A percentile compares a stretch with the other conserved stretches of the same genome.
These are phyloP conservation scores for Alternaria viburni DNA, from an alignment of 2,329 filamentous ascomycete species.

Conservation along the genomic window DNA sequence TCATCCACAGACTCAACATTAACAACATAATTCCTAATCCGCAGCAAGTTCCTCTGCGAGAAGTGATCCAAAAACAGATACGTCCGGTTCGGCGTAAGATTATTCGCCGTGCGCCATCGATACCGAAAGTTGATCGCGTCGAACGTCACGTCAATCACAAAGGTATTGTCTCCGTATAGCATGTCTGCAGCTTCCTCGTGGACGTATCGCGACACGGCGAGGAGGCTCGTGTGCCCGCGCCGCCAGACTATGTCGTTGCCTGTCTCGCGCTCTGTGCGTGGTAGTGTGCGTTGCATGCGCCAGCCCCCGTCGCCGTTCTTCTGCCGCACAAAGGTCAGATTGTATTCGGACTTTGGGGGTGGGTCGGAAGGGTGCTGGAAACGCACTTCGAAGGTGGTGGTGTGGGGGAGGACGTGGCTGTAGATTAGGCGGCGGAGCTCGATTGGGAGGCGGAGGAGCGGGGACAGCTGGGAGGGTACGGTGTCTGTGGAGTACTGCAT, in stretches of 20 bases:
- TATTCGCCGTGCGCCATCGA: slow-evolving; percentile 51
- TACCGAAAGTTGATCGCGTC: slow-evolving; percentile 53
- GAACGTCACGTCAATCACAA: slow-evolving; percentile 55
- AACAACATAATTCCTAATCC: slow-evolving; percentile 52
- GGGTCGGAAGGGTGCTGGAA: slow-evolving; percentile 21
- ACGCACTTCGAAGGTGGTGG: slow-evolving; percentile 35
- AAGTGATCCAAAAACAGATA: slow-evolving; percentile 53
- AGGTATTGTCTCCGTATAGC: slow-evolving; percentile 56
- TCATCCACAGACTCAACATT: slow-evolving; percentile 57
- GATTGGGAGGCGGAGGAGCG: slow-evolving; percentile 49
- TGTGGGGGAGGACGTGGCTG: slow-evolving; percentile 51
- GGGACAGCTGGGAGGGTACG: slow-evolving; percentile 22
- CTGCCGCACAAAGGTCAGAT: slow-evolving; percentile 41
- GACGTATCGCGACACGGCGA: slow-evolving; percentile 50
- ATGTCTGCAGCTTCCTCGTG: slow-evolving; percentile 54
- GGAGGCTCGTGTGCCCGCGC: slow-evolving; percentile 49
- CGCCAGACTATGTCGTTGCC: slow-evolving; percentile 52
- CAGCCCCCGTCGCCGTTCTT: slow-evolving; percentile 29
- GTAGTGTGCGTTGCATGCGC: slow-evolving; percentile 36
- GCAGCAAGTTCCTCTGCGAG: slow-evolving; percentile 48
- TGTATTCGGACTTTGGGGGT: slow-evolving; percentile 33
- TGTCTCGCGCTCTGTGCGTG: slow-evolving; percentile 31
- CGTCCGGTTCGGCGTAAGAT: slow-evolving; percentile 50
- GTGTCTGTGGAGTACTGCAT: slow-evolving; percentile 16
- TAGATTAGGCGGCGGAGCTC: slow-evolving; percentile 55